Percentiles rank a stretch among this genome's conserved stretches.
Evolutionary conservation across 225 moss, liverwort and hornwort genomes (phyloP).

Genomic region (Anthoceros angustus): DNA sequence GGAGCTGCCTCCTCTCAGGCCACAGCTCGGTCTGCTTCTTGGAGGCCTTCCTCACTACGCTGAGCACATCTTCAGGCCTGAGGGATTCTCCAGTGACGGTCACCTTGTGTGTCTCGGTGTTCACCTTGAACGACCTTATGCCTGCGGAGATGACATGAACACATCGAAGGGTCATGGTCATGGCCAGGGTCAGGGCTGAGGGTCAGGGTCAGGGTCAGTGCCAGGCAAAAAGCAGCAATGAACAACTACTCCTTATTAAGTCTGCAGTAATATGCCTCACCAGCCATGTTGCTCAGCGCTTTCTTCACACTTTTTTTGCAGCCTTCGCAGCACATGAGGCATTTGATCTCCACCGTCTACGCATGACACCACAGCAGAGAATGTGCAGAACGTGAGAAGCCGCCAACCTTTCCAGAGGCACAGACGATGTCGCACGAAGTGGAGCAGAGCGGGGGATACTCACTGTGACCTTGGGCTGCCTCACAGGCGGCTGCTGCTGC

Average conservation of each 20-base stretch:
- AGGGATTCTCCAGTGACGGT: not conserved
- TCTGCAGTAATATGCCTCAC: not conserved
- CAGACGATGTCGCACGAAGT: not conserved
- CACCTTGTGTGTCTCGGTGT: not conserved
- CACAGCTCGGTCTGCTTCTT: constrained; percentile 3
- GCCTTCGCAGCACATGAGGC: constrained; percentile 5
- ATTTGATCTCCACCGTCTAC: constrained; percentile 1
- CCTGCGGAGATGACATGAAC: not conserved
- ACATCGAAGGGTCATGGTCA: not conserved
- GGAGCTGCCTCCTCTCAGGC: not conserved
- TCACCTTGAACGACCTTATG: not conserved
- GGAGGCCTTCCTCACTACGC: not conserved
- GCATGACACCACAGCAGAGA: not conserved
- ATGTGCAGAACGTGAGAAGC: no score
- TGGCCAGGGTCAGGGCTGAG: not conserved
- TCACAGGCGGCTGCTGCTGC: not conserved
- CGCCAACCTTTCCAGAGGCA: not conserved
- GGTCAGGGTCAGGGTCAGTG: not conserved
- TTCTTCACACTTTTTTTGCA: not conserved
- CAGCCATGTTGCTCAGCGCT: not conserved
- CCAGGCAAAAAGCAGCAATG: not conserved
- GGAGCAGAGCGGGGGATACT: not conserved
- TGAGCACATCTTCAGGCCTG: not conserved
- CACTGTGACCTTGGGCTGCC: constrained; percentile 1
- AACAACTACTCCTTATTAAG: not conserved